Evolutionary conservation across 306 rosid species (phyloP), one percentile per base, ranked within the genome.

Genomic region (Ormosia semicastrata): DNA sequence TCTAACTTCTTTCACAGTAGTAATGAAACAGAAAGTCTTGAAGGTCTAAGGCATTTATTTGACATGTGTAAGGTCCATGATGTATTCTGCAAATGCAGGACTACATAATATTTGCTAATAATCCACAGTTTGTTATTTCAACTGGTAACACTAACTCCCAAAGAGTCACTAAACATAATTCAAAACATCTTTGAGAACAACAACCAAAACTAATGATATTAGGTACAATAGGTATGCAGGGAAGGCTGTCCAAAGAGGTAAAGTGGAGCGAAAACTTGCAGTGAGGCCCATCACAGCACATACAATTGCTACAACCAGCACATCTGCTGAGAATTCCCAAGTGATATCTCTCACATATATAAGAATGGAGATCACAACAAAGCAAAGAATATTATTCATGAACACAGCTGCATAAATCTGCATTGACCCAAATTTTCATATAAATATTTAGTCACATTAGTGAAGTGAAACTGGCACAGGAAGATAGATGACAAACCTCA

Each of bases 331-430:
- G 83, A 88, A 89, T 69, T 91, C 87, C 92, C 95, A 91, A 0
- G 81, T 73, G 11, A 91, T 84, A 12, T 81, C 89, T 9, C 93
- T 62, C 59, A 71, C 58, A 64, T 89, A 91, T 70, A 91, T 86
- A 6, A 89, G 89, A 29, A 82, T 40, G 3, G 89, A 80, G 3
- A 91, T 84, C 74, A 88, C 95, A 66, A 83, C 88, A 65, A 91
- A 85, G 2, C 92, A 89, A 13, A 91, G 83, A 18, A 89, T 73
- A 66, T 91, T 91, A 92, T 91, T 89, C 95, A 91, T 88, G 77
- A 85, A 86, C 68, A 89, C 95, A 18, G 90, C 90, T 63, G 92
- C 93, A 83, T 89, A 91, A 69, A 91, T 86, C 95, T 91, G 88
- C 90, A 86, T 75, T 67, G 15, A 14, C n/a, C 66, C 39, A 68